These are phyloP conservation scores for Aquilaria agallochum DNA, from an alignment of 441 rosid species.

Conservation along the genomic window DNA sequence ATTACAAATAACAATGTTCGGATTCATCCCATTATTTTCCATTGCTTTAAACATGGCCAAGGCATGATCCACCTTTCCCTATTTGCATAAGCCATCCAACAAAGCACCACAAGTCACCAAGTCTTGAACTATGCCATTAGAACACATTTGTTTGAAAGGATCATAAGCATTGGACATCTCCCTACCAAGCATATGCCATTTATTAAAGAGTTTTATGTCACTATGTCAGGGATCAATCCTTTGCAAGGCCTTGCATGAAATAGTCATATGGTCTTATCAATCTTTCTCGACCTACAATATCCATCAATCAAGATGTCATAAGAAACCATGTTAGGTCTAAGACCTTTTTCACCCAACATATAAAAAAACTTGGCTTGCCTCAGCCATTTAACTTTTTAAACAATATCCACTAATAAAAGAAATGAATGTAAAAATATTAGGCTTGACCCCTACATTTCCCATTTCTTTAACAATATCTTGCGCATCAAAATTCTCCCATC, in stretches of 20 bases:
- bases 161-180: not conserved
- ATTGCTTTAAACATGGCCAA: conserved; percentile 3
- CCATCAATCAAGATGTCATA: conserved; percentile 25
- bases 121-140: conserved; percentile 8
- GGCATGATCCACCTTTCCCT: conserved; percentile 7
- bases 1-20: not conserved
- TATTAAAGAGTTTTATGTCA: conserved; percentile 12
- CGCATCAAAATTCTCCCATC: conserved; percentile 18
- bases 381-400: conserved; percentile 13
- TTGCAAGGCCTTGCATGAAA: conserved; percentile 18
- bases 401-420: conserved; percentile 21
- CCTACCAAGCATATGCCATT: conserved; percentile 5
- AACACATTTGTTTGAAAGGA: conserved; percentile 1
- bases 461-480: conserved; percentile 11
- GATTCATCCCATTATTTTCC: not conserved
- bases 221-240: conserved; percentile 20
- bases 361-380: conserved; percentile 14
- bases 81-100: conserved; percentile 12
- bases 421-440: conserved; percentile 14
- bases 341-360: conserved; percentile 9
- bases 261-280: conserved; percentile 19
- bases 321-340: not conserved
- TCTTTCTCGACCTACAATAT: conserved; percentile 17
- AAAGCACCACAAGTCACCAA: not conserved
- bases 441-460: conserved; percentile 11